Evolutionary conservation across 495 filamentous ascomycete species (phyloP).

Genomic region (Chaetomium cochliodes): DNA sequence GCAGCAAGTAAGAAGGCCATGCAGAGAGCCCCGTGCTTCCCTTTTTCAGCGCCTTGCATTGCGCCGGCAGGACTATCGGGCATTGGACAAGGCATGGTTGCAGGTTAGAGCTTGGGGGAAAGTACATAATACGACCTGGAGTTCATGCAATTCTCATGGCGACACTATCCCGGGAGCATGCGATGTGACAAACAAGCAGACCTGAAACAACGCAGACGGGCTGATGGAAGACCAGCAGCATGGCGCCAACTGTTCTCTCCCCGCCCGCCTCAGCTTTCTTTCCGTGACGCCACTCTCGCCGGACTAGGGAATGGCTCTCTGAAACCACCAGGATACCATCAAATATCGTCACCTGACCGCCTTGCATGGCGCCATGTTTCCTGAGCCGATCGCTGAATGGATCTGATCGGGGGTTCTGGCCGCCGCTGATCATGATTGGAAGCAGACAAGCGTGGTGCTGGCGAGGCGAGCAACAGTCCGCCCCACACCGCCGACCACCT

Average conservation of each 20-base stretch:
- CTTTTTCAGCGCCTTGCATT: conserved; percentile 32
- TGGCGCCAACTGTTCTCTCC: neutral
- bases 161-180: neutral
- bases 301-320: neutral
- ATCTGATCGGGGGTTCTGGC: conserved; percentile 17
- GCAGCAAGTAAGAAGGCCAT: conserved; percentile 26
- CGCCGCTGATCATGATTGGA: conserved; percentile 8
- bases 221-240: neutral
- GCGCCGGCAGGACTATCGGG: conserved; percentile 8
- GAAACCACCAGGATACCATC: conserved; percentile 6
- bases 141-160: neutral
- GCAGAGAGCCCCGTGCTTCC: conserved; percentile 32
- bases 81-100: conserved; percentile 1
- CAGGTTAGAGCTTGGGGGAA: neutral
- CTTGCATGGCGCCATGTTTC: conserved; percentile 29
- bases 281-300: conserved; percentile 7
- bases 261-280: conserved; percentile 14
- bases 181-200: conserved; percentile 9
- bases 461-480: neutral
- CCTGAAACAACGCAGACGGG: conserved; percentile 3
- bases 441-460: neutral
- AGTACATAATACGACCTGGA: conserved; percentile 1
- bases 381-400: conserved; percentile 27
- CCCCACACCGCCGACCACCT: conserved; percentile 2
- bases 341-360: conserved; percentile 36